phyloP scores from a whole-genome alignment of 176 grass and related monocot species.

The Hyparrhenia diplandra region DNA sequence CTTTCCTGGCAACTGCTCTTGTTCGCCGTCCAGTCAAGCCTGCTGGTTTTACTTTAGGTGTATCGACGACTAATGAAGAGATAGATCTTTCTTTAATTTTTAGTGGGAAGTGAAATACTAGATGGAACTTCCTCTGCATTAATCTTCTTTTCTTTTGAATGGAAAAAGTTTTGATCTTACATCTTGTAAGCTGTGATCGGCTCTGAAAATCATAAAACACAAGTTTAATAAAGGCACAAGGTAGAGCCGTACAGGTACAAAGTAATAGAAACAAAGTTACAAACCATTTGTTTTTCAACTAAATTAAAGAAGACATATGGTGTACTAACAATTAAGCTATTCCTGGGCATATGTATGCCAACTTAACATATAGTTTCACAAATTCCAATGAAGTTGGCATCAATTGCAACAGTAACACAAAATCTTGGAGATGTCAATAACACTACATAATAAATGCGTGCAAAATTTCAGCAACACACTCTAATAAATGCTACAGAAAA shows the following conservation, averaged over 20 bases:
- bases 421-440: background rate
- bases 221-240: conserved; percentile 15
- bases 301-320: background rate
- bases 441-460: background rate
- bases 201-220: conserved; percentile 34
- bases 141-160: conserved; percentile 76
- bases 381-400: background rate
- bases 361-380: background rate
- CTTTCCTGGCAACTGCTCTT: conserved; percentile 71
- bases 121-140: conserved; percentile 49
- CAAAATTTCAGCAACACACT: background rate
- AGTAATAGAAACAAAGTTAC: background rate
- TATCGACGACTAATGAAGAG: conserved; percentile 68
- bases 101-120: conserved; percentile 41
- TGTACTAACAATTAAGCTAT: background rate
- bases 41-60: conserved; percentile 54
- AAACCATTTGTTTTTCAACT: conserved; percentile 7
- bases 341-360: background rate
- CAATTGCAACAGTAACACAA: background rate
- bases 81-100: conserved; percentile 71
- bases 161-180: conserved; percentile 79
- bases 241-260: background rate
- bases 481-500: background rate
- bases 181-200: conserved; percentile 82
- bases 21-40: conserved; percentile 57